phyloP scores from a whole-genome alignment of 2,329 filamentous ascomycete species.

The Ophiocordyceps camponoti-saundersi region DNA sequence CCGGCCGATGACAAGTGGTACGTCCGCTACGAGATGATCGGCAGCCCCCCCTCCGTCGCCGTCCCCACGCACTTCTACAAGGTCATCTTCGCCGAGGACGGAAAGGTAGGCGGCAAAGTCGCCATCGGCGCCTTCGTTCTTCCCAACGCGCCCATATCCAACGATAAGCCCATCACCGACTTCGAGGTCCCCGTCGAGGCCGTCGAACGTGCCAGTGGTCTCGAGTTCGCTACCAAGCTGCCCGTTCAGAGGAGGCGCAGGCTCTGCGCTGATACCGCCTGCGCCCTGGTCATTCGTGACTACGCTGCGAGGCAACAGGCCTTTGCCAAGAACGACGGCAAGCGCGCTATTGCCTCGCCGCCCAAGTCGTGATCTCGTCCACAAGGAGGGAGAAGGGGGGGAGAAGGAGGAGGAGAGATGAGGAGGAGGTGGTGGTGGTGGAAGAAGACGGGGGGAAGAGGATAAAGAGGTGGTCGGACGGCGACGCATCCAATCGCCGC shows the following conservation, averaged over 20 bases:
- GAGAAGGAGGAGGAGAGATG: background rate
- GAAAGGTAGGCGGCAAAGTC: slow-evolving; percentile 50
- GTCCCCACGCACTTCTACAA: slow-evolving; percentile 99
- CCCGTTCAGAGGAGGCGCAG: slow-evolving; percentile 56
- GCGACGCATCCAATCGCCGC: no score
- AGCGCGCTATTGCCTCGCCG: slow-evolving; percentile 5
- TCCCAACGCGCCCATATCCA: slow-evolving; percentile 78
- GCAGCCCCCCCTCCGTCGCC: slow-evolving; percentile 79
- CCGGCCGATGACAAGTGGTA: slow-evolving; percentile 82
- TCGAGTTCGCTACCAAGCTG: slow-evolving; percentile 78
- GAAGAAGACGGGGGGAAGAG: no score
- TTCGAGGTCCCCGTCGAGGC: slow-evolving; percentile 93
- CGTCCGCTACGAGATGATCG: slow-evolving; percentile 90
- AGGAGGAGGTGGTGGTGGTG: no score
- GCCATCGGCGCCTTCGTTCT: slow-evolving; percentile 88
- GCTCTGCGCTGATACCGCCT: slow-evolving; percentile 74
- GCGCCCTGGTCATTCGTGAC: slow-evolving; percentile 69
- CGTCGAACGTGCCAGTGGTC: slow-evolving; percentile 76
- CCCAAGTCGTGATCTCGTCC: slow-evolving; percentile 2
- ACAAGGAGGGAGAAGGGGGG: background rate
- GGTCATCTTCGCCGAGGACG: slow-evolving; percentile 91
- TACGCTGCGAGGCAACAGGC: slow-evolving; percentile 48
- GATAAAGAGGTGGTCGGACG: no score
- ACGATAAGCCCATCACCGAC: slow-evolving; percentile 70
- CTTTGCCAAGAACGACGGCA: slow-evolving; percentile 23